A percentile compares a stretch with the other conserved stretches of the same genome.
These are phyloP conservation scores for Tricholoma furcatifolium DNA, from an alignment of 768 basidiomycete genomes.

Conservation along the genomic window DNA sequence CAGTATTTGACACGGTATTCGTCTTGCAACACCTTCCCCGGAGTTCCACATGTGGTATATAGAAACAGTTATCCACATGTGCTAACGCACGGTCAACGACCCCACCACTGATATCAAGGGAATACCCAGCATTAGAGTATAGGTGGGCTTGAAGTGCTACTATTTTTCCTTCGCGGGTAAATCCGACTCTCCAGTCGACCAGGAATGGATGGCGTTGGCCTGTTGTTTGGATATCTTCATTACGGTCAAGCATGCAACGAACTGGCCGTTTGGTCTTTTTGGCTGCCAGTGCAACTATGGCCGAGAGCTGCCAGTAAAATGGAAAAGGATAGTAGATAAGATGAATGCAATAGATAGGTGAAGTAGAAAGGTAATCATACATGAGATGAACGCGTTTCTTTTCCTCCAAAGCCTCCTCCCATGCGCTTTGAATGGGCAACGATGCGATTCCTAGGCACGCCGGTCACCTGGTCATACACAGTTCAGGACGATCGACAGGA, in stretches of 20 bases:
- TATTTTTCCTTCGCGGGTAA: slow-evolving; percentile 13
- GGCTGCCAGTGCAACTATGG: slow-evolving; percentile 14
- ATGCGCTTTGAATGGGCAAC: slow-evolving; percentile 13
- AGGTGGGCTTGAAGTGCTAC: slow-evolving; percentile 10
- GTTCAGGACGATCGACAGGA: neutral
- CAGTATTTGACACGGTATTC: slow-evolving; percentile 17
- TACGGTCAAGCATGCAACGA: slow-evolving; percentile 17
- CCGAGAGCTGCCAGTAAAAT: slow-evolving; percentile 4
- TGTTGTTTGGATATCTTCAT: slow-evolving; percentile 15
- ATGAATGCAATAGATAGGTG: neutral
- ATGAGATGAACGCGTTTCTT: slow-evolving; percentile 12
- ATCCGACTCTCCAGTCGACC: slow-evolving; percentile 16
- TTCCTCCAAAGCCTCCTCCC: slow-evolving; percentile 17
- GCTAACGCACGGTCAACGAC: slow-evolving; percentile 16
- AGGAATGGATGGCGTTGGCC: slow-evolving; percentile 17
- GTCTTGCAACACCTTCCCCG: slow-evolving; percentile 13
- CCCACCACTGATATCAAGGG: slow-evolving; percentile 17
- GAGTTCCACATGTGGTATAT: slow-evolving; percentile 15
- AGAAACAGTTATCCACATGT: slow-evolving; percentile 16
- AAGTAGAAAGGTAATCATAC: neutral
- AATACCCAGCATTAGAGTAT: slow-evolving; percentile 16
- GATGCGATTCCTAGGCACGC: slow-evolving; percentile 16
- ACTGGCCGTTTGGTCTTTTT: slow-evolving; percentile 16
- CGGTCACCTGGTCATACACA: slow-evolving; percentile 10
- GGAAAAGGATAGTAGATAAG: neutral